These are phyloP conservation scores for Areca catechu DNA, from an alignment of 176 grass and related monocot species.

Conservation along the genomic window DNA sequence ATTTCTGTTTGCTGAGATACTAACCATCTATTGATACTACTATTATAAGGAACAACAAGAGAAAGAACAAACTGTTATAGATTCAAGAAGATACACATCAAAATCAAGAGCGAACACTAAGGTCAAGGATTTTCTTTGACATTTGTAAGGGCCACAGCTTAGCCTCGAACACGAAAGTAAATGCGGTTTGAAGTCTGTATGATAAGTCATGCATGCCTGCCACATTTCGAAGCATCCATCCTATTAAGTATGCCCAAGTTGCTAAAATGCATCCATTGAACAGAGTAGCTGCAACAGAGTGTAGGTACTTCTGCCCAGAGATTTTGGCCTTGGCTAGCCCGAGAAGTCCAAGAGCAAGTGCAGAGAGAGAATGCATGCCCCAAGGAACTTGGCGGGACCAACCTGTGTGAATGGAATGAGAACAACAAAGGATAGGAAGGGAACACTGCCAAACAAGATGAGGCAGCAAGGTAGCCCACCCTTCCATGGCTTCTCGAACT, in stretches of 20 bases:
- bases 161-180: too few species aligned
- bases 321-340: not conserved
- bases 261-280: not conserved
- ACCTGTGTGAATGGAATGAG: not conserved
- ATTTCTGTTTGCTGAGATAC: too few species aligned
- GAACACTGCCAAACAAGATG: not conserved
- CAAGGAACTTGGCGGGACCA: not conserved
- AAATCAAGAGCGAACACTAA: too few species aligned
- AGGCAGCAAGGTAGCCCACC: not conserved
- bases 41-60: too few species aligned
- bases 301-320: not conserved
- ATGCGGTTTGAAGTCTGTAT: too few species aligned
- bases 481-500: constrained; percentile 2
- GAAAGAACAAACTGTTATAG: too few species aligned
- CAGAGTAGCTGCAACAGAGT: not conserved
- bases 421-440: not conserved
- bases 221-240: not conserved
- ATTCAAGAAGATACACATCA: too few species aligned
- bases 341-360: not conserved
- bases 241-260: not conserved
- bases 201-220: not conserved
- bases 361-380: not conserved
- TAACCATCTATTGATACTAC: too few species aligned
- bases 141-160: too few species aligned
- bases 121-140: too few species aligned